Base-by-base conservation (phyloP, 108 stramenopile species). In the Pseudonitzschia multiseries region DNA sequence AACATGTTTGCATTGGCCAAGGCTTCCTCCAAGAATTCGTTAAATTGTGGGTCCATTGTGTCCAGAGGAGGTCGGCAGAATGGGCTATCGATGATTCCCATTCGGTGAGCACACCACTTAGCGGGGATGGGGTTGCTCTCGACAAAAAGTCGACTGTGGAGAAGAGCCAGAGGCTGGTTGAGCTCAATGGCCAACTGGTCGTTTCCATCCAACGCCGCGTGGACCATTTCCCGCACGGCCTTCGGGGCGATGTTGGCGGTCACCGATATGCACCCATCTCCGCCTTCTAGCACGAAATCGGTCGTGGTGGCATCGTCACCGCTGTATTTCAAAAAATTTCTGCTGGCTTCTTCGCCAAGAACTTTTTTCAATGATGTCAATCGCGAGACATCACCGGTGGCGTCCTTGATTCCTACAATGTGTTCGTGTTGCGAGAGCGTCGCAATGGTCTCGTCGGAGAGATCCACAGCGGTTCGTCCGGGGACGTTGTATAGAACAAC, bases 401-500 rank as follows among this genome's bases (percentile, higher is more conserved):
- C 94, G 75, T 91, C 90, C 83, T 98, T 98, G 44, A 98, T 69
- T 14, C 94, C 97, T 50, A 95, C 71, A 46, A 97, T 84, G 15
- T 84, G 72, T 43, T 75, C 66, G 73, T 90, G 93, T 54, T 89
- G 83, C 33, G 87, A 71, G 54, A 70, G 75, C 50, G 78, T 70
- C 4, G 83, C 86, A 61, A 92, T 83, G 24, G 83, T 88, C 42
- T 86, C 89, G 42, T 93, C 90, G 22, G 72, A 60, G 43, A 95
- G 72, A 61, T 88, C 83, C 31, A 79, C 72, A 20, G 80, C 90
- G 20, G 93, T 83, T 27, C 94, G 66, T 41, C 93, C 92, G 8
- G 96, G 96, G 43, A 97, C 91, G 75, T 98, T 98, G 84, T 98
- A 98, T 33, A 98, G 76, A 4, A 97, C 70, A 17, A 97, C 81